Base-by-base conservation (phyloP, 352 stramenopile species). In the Blastocystis sp. region DNA sequence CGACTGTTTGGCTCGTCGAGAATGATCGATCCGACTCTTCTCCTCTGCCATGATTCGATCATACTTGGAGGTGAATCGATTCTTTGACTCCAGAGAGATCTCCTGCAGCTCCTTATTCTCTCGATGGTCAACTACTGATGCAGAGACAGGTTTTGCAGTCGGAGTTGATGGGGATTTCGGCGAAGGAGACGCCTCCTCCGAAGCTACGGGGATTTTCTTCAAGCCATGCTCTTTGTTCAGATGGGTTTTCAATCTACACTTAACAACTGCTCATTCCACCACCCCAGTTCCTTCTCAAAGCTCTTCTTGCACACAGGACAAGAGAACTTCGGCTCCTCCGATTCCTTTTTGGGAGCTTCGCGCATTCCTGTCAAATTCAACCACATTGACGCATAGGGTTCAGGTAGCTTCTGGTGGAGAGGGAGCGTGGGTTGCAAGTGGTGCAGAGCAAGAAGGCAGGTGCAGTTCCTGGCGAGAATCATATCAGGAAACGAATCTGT, bases 301-400 rank as follows among this genome's bases (percentile, higher is more conserved):
- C 8, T 41, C 23, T 90, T 91, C n/a, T 89, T 54, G 68, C 90
- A 91, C 56, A 91, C 82, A 4, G 56, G 43, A 63, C 90, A 91
- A 11, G 39, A 34, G 50, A 91, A 91, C 13, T 54, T 76, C 7
- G 53, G 41, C 7, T 45, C 59, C 7, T 89, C 70, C 20, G 90
- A 76, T 20, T 90, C 75, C 41, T 26, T 75, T 87, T 89, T 70
- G 73, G 15, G 64, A 90, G 55, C 68, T 13, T 59, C 50, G 50
- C 50, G 13, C 53, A n/a, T 76, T 9, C 59, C 64, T 13, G 75
- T 90, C 55, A 64, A 37, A 62, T 90, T 79, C 56, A 76, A 91
- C 95, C 95, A 99, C n/a, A 97, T 94, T 15, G 94, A 93, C 26
- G 94, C 92, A 91, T 97, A 99, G 13, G 96, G 96, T 82, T 98